These are phyloP conservation scores for Lyophyllum atratum DNA, from an alignment of 768 basidiomycete genomes.

Conservation along the genomic window DNA sequence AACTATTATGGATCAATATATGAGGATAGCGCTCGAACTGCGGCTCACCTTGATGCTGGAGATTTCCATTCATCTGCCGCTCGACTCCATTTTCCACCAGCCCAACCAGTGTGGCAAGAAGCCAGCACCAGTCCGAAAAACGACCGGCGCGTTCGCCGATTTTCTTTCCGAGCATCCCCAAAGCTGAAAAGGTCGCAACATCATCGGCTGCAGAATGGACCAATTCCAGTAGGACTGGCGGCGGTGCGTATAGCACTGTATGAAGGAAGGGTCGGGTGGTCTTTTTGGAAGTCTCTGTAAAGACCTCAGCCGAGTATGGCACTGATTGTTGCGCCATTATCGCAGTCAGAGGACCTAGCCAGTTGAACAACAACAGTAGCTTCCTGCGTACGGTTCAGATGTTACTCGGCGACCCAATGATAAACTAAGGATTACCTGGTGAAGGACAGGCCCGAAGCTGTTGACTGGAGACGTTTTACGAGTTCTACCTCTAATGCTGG, in stretches of 20 bases:
- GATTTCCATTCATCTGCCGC: constrained; percentile 63
- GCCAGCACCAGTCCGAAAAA: constrained; percentile 88
- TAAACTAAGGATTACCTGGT: constrained; percentile 50
- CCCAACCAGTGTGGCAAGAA: constrained; percentile 74
- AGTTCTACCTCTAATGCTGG: constrained; percentile 59
- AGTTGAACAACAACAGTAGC: constrained; percentile 81
- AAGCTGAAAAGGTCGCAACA: constrained; percentile 68
- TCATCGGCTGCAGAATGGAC: constrained; percentile 78
- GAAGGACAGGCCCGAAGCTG: constrained; percentile 71
- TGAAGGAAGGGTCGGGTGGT: constrained; percentile 67
- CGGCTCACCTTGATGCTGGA: constrained; percentile 62
- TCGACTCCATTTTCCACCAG: constrained; percentile 86
- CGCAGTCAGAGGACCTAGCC: constrained; percentile 73
- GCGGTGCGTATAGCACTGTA: constrained; percentile 75
- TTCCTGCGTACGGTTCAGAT: constrained; percentile 53
- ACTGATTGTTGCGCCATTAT: constrained; percentile 72
- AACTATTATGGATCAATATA: constrained; percentile 41
- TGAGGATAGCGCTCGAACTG: not conserved
- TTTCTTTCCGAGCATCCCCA: constrained; percentile 68
- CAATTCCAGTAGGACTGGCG: constrained; percentile 79
- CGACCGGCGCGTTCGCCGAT: constrained; percentile 70
- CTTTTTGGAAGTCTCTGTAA: constrained; percentile 36
- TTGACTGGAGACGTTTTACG: constrained; percentile 58
- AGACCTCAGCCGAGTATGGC: constrained; percentile 55
- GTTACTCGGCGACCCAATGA: not conserved